phyloP scores from a whole-genome alignment of 345 rosid genomes.

The Diplotaxis tenuifolia region DNA sequence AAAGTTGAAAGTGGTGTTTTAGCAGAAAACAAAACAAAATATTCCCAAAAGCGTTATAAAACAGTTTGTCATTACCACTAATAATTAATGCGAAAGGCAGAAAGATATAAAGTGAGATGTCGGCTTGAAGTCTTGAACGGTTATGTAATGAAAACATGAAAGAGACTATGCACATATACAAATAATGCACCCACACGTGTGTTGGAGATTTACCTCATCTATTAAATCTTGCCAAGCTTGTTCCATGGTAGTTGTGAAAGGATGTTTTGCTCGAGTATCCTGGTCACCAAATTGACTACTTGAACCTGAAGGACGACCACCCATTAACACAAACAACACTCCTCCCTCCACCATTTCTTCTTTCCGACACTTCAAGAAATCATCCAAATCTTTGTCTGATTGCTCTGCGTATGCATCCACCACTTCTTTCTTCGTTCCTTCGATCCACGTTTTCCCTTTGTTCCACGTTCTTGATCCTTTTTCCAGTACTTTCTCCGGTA shows the following conservation, averaged over 20 bases:
- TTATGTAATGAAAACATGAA: constrained; percentile 21
- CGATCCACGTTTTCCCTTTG: constrained; percentile 59
- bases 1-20: background rate
- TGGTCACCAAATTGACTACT: constrained; percentile 50
- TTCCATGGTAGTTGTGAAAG: constrained; percentile 59
- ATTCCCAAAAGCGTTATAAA: too few species aligned
- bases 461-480: constrained; percentile 53
- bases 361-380: constrained; percentile 52
- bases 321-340: constrained; percentile 55
- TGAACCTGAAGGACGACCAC: constrained; percentile 46
- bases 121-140: constrained; percentile 18
- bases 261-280: constrained; percentile 54
- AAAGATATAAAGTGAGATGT: constrained; percentile 1
- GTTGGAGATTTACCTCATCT: constrained; percentile 43
- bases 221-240: constrained; percentile 63
- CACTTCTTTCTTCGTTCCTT: constrained; percentile 50
- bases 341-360: constrained; percentile 60
- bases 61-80: background rate
- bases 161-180: background rate
- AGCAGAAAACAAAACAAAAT: too few species aligned
- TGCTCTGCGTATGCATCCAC: constrained; percentile 53
- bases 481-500: constrained; percentile 47
- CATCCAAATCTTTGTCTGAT: constrained; percentile 51
- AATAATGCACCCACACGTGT: constrained; percentile 5
- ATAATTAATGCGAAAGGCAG: constrained; percentile 1